A percentile compares a stretch with the other conserved stretches of the same genome.
Conservation (phyloP, 257 asterid species). For the Mentha longifolia region DNA sequence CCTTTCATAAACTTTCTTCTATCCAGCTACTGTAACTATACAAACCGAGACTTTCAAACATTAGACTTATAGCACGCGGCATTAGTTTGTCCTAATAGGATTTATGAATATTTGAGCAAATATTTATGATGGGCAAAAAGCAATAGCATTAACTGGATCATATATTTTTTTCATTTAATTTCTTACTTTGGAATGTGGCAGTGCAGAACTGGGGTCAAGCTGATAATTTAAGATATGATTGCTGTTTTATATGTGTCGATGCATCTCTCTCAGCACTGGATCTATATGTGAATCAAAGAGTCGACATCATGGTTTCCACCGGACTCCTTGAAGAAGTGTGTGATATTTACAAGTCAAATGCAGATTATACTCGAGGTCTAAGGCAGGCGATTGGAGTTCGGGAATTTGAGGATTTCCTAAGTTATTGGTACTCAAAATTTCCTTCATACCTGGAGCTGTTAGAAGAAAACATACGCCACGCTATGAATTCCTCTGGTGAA, state of each 20-base stretch:
- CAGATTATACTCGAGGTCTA: conserved; percentile 83
- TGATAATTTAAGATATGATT: conserved; percentile 66
- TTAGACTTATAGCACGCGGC: background rate
- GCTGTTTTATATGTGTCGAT: conserved; percentile 86
- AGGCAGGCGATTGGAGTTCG: conserved; percentile 94
- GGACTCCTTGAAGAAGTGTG: conserved; percentile 80
- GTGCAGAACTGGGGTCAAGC: conserved; percentile 98
- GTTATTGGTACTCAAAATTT: conserved; percentile 39
- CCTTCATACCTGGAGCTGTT: conserved; percentile 35
- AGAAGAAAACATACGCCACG: conserved; percentile 39
- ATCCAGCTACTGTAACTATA: background rate
- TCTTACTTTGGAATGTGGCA: conserved; percentile 61
- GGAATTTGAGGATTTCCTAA: conserved; percentile 74
- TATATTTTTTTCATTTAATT: conserved; percentile 21
- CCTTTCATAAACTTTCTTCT: background rate
- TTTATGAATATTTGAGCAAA: background rate
- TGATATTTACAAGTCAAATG: conserved; percentile 62
- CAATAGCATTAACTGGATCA: conserved; percentile 14
- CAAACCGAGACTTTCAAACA: background rate
- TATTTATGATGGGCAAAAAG: background rate
- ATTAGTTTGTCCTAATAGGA: background rate
- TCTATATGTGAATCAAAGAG: conserved; percentile 76
- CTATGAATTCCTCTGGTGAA: conserved; percentile 43
- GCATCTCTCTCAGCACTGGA: conserved; percentile 83
- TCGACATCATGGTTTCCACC: conserved; percentile 71